These are phyloP conservation scores for Ogataea populi-albae DNA, from an alignment of 805 yeast genomes.

Conservation along the genomic window DNA sequence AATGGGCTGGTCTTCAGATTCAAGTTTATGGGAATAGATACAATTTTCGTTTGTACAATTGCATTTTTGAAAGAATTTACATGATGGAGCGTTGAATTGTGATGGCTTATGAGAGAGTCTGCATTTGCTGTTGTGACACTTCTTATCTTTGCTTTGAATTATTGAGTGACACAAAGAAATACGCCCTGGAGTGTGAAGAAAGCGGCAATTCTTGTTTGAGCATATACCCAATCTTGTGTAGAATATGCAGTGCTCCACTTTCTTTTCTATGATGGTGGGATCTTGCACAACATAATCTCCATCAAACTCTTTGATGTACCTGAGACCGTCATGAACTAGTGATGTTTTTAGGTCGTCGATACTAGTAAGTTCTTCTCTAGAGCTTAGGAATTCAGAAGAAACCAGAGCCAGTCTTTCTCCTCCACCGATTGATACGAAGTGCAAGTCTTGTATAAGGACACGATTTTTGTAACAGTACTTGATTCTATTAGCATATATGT, in stretches of 20 bases:
- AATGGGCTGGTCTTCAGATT: constrained; percentile 28
- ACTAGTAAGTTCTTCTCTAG: constrained; percentile 12
- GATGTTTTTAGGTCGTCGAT: constrained; percentile 21
- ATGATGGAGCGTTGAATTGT: constrained; percentile 60
- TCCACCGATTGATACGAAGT: constrained; percentile 40
- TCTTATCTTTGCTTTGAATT: constrained; percentile 37
- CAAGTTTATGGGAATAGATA: constrained; percentile 48
- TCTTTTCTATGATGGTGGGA: constrained; percentile 4
- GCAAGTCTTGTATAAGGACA: constrained; percentile 37
- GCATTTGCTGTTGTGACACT: constrained; percentile 51
- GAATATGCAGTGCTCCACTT: constrained; percentile 21
- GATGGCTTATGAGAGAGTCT: constrained; percentile 53
- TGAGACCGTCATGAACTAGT: constrained; percentile 13
- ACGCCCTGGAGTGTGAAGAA: constrained; percentile 47
- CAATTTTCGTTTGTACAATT: constrained; percentile 49
- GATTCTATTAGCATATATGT: constrained; percentile 31
- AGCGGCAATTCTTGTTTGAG: constrained; percentile 52
- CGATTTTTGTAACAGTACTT: constrained; percentile 47
- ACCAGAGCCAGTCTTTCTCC: constrained; percentile 43
- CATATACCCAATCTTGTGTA: constrained; percentile 45
- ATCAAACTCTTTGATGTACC: constrained; percentile 21
- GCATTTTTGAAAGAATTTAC: constrained; percentile 49
- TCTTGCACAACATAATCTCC: constrained; percentile 25
- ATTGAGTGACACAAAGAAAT: constrained; percentile 53
- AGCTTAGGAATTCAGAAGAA: constrained; percentile 19